Base-by-base conservation (phyloP, 2,329 filamentous ascomycete species). In the Aspergillus sp. region DNA sequence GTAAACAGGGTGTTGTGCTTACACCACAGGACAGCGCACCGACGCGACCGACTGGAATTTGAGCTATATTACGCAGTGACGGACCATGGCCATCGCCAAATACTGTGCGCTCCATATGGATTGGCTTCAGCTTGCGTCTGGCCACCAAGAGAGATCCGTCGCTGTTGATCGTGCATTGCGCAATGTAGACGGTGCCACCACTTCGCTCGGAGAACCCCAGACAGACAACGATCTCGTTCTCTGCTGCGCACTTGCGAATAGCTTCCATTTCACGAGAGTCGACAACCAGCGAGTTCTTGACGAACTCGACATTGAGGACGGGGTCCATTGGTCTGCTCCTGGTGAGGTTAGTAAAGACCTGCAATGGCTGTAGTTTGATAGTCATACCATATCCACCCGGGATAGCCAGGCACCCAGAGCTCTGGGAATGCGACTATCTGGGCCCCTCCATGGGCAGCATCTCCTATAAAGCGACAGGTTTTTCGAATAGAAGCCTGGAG, bases 231-330 rank as follows among this genome's bases (percentile, higher is more conserved):
- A 37, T 37, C 12, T 14, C 12, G 35, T 37, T 37, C 0, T 14
- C 15, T 14, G 12, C 12, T 14, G 35, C 35, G 35, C 35, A 37
- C 1, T 37, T 7, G 12, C 15, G 35, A n/a, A 37, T 37, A 14
- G 4, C 4, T 2, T 14, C 35, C 35, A 37, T 37, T 37, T 37
- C 35, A 0, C 2, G 4, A n/a, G 35, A 37, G 3, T 37, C 35
- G 2, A 37, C 12, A 2, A 14, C 4, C 0, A 37, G 35, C 79
- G 1, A 84, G 71, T 37, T 37, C 35, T 37, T 37, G 35, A 37
- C 15, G 35, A 14, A 37, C 12, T n/a, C 15, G 3, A 37, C 35
- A 37, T 37, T 37, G 27, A 31, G 27, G 27, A 31, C 27, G 0
- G 27, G 27, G 27, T 31, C 27, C 27, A 31, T 31, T 31, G 27